These are phyloP conservation scores for Bauhinia variegata DNA, from an alignment of 306 rosid species.

Conservation along the genomic window DNA sequence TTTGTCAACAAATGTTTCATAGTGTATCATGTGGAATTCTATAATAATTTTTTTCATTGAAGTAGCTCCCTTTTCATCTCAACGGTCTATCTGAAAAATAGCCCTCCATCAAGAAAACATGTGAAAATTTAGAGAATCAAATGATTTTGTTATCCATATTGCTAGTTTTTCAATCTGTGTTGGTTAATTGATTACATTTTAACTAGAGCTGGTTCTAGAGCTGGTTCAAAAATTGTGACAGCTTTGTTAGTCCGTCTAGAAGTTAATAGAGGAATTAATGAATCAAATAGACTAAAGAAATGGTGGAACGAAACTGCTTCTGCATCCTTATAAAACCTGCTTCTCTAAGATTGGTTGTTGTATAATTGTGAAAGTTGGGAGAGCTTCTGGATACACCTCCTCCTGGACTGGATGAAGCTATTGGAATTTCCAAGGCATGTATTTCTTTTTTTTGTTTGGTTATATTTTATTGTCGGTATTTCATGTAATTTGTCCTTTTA, in stretches of 20 bases:
- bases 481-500: slow-evolving; percentile 4
- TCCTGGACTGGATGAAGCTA: slow-evolving; percentile 98
- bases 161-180: not conserved
- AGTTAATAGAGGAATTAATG: not conserved
- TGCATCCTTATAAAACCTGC: slow-evolving; percentile 23
- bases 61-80: not conserved
- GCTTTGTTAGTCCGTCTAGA: not conserved
- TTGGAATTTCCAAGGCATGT: slow-evolving; percentile 89
- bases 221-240: not conserved
- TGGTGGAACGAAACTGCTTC: slow-evolving; percentile 21
- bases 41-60: not conserved
- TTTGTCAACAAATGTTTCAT: not conserved
- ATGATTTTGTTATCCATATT: not conserved
- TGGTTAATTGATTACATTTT: not conserved
- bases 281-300: not conserved
- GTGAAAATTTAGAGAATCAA: not conserved
- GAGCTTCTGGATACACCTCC: slow-evolving; percentile 95
- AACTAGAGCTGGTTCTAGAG: not conserved
- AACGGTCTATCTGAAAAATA: not conserved
- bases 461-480: slow-evolving; percentile 13
- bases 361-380: slow-evolving; percentile 66
- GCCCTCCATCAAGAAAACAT: not conserved
- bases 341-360: slow-evolving; percentile 38
- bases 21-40: not conserved
- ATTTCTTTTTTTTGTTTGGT: slow-evolving; percentile 24